Percentiles rank a stretch among this genome's conserved stretches.
Conservation (phyloP, 345 rosid species). For the Linum trigynum region DNA sequence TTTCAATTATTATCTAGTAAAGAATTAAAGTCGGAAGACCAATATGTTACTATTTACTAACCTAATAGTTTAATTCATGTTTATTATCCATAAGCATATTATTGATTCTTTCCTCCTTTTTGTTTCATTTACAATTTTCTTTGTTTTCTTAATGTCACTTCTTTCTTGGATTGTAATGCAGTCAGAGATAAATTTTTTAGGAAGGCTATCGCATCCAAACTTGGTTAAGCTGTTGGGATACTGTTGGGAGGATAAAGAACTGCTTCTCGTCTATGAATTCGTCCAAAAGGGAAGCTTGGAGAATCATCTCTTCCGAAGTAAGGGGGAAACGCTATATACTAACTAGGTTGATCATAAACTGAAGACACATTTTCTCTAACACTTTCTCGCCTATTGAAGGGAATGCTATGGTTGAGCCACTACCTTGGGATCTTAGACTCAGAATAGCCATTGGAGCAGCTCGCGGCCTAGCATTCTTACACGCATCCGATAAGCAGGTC, state of each 20-base stretch:
- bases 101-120: not conserved
- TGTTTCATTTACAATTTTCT: not conserved
- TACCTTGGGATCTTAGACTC: slow-evolving; percentile 76
- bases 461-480: slow-evolving; percentile 66
- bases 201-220: slow-evolving; percentile 72
- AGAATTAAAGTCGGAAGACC: not conserved
- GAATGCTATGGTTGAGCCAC: slow-evolving; percentile 41
- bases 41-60: not conserved
- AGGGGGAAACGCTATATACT: slow-evolving; percentile 14
- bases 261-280: slow-evolving; percentile 74
- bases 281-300: slow-evolving; percentile 75
- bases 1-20: too few relatives aligned
- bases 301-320: slow-evolving; percentile 74
- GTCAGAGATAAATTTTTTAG: slow-evolving; percentile 79
- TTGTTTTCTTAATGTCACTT: slow-evolving; percentile 2
- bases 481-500: slow-evolving; percentile 58
- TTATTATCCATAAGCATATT: not conserved
- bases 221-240: slow-evolving; percentile 67
- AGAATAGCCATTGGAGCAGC: slow-evolving; percentile 76
- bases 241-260: slow-evolving; percentile 67
- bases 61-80: not conserved
- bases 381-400: slow-evolving; percentile 23
- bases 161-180: slow-evolving; percentile 25
- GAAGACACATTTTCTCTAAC: not conserved
- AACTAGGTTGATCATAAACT: not conserved